Conservation (phyloP, 2,329 filamentous ascomycete species). For the Aspergillus sp. region DNA sequence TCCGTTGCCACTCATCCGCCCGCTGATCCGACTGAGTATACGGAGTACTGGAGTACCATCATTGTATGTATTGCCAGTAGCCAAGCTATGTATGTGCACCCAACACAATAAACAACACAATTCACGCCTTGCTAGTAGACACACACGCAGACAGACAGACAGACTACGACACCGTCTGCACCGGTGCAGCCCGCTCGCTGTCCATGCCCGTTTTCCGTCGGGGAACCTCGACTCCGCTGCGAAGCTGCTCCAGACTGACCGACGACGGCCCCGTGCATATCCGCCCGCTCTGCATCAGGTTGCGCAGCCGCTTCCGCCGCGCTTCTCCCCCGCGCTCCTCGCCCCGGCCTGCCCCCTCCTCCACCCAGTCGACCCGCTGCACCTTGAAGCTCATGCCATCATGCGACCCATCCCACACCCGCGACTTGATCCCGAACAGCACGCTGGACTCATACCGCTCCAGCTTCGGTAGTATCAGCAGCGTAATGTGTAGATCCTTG, state of each 20-base stretch:
- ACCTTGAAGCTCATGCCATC: conserved; percentile 89
- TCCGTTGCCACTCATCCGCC: not conserved
- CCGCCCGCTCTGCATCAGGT: conserved; percentile 33
- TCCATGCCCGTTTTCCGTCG: conserved; percentile 18
- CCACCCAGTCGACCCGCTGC: conserved; percentile 71
- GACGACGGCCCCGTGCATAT: conserved; percentile 33
- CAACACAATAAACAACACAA: conserved; percentile 1
- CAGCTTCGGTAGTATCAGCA: conserved; percentile 72
- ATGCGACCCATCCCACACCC: conserved; percentile 66
- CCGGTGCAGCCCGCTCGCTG: conserved; percentile 16
- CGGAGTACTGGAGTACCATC: too few relatives aligned
- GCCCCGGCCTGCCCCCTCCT: conserved; percentile 50
- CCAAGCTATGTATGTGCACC: too few relatives aligned
- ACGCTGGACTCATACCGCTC: conserved; percentile 66
- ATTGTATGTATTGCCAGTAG: too few relatives aligned
- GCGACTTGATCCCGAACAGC: conserved; percentile 71
- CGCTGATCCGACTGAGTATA: not conserved
- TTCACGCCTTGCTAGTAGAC: conserved; percentile 14
- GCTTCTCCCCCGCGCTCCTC: conserved; percentile 39
- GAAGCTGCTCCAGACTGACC: conserved; percentile 27
- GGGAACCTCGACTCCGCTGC: conserved; percentile 22
- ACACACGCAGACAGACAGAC: conserved; percentile 1
- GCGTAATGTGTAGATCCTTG: conserved; percentile 76
- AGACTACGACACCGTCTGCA: conserved; percentile 24
- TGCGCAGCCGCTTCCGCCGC: conserved; percentile 41